Conservation (phyloP, 2,329 filamentous ascomycete genomes). For the Paracoccidioides lutzii region DNA sequence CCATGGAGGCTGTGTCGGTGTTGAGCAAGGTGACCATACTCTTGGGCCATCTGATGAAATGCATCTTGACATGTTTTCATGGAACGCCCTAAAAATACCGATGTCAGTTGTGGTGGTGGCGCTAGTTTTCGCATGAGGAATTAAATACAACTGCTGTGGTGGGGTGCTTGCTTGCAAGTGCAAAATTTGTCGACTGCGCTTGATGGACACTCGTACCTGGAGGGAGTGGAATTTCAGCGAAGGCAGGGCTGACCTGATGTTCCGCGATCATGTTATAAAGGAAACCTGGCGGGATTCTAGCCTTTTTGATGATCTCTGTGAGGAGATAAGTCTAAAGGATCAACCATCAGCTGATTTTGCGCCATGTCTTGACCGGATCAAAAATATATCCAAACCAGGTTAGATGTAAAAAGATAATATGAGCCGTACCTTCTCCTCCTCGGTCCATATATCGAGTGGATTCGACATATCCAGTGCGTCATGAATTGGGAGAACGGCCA, state of each 20-base stretch:
- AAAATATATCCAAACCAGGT: not conserved
- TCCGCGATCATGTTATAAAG: slow-evolving; percentile 29
- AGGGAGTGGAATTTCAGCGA: slow-evolving; percentile 31
- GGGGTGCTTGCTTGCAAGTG: not conserved
- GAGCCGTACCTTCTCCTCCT: slow-evolving; percentile 33
- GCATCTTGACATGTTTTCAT: slow-evolving; percentile 27
- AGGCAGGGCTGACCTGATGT: slow-evolving; percentile 24
- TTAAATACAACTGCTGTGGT: not conserved
- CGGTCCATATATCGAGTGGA: slow-evolving; percentile 31
- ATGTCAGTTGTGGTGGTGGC: not conserved
- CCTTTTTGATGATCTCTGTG: slow-evolving; percentile 31
- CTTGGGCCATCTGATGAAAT: slow-evolving; percentile 23
- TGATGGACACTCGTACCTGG: slow-evolving; percentile 22
- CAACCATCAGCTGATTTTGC: slow-evolving; percentile 4
- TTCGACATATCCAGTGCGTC: slow-evolving; percentile 32
- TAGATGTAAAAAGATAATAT: not conserved
- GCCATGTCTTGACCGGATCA: not conserved
- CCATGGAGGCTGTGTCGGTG: slow-evolving; percentile 13
- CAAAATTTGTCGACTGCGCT: not conserved
- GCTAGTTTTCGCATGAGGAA: not conserved
- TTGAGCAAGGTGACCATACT: slow-evolving; percentile 13
- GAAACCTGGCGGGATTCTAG: slow-evolving; percentile 24
- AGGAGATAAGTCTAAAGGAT: slow-evolving; percentile 28
- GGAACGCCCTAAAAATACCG: slow-evolving; percentile 23
- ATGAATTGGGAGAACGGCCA: slow-evolving; percentile 19